Percentiles rank a stretch among this genome's conserved stretches.
phyloP scores from a whole-genome alignment of 2,329 filamentous ascomycete genomes.

The Fusarium sororula region DNA sequence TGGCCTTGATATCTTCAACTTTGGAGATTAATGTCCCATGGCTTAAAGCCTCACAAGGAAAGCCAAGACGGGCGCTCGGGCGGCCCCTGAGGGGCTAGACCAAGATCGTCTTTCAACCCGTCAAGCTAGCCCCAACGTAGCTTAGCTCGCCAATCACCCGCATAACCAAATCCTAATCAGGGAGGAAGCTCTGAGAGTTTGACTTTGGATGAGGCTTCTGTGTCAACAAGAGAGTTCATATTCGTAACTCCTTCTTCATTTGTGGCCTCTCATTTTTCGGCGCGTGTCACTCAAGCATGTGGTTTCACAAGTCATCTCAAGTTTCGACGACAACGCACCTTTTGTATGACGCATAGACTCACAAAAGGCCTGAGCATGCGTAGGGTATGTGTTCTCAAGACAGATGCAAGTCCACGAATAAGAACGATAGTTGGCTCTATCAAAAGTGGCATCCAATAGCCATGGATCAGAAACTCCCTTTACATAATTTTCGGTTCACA shows the following conservation, averaged over 20 bases:
- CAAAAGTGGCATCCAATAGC: neutral
- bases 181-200: constrained; percentile 13
- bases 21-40: neutral
- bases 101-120: constrained; percentile 27
- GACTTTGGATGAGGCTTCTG: neutral
- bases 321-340: neutral
- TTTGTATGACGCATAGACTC: neutral
- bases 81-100: constrained; percentile 31
- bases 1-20: neutral
- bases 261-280: neutral
- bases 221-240: neutral
- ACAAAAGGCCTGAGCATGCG: neutral
- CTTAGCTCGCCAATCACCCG: constrained; percentile 20
- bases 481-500: neutral
- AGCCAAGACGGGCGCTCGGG: constrained; percentile 34
- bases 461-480: neutral
- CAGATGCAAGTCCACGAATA: neutral
- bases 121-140: constrained; percentile 19
- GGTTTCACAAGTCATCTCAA: neutral
- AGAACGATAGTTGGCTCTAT: neutral
- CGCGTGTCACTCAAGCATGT: neutral
- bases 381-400: neutral
- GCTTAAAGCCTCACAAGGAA: constrained; percentile 16
- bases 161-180: constrained; percentile 32
- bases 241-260: neutral